Evolutionary conservation across 192 early-diverging fungal species (phyloP).

Genomic region (Thoreauomyces humboldtii): DNA sequence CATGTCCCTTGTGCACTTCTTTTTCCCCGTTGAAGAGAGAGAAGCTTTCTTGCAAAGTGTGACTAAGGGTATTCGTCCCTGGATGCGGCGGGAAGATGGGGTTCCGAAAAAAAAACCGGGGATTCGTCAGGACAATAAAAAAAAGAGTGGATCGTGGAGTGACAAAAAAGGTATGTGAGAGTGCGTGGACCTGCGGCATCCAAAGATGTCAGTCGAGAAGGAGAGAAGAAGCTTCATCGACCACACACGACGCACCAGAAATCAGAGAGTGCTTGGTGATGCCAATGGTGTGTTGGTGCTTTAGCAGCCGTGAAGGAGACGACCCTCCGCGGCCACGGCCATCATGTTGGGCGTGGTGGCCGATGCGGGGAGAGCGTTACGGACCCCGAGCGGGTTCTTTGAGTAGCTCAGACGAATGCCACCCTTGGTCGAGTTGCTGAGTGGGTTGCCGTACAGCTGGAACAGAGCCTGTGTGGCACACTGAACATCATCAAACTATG

Average conservation of each 20-base stretch:
- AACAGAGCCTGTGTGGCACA: constrained; percentile 86
- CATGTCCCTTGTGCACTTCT: too few relatives aligned
- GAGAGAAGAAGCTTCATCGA: too few relatives aligned
- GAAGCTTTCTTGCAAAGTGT: too few relatives aligned
- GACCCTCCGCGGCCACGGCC: not conserved
- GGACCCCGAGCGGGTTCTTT: constrained; percentile 94
- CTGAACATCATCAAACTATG: constrained; percentile 85
- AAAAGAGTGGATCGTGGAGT: not conserved
- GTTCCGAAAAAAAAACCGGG: not conserved
- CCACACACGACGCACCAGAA: not conserved
- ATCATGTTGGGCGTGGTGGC: constrained; percentile 1
- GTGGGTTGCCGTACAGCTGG: constrained; percentile 79
- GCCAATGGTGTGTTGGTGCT: not conserved
- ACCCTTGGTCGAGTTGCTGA: constrained; percentile 83
- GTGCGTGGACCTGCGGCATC: not conserved
- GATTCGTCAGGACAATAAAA: not conserved
- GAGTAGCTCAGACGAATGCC: constrained; percentile 95
- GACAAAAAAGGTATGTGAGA: not conserved
- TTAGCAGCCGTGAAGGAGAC: constrained; percentile 29
- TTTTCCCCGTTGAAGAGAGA: too few relatives aligned
- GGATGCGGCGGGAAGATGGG: too few relatives aligned
- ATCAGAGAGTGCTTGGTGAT: not conserved
- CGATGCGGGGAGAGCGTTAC: constrained; percentile 31
- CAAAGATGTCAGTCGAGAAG: not conserved
- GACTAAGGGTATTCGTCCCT: too few relatives aligned